Percentiles rank a stretch among this genome's conserved stretches.
phyloP scores from a whole-genome alignment of 768 basidiomycete species.

The Russula vinacea region DNA sequence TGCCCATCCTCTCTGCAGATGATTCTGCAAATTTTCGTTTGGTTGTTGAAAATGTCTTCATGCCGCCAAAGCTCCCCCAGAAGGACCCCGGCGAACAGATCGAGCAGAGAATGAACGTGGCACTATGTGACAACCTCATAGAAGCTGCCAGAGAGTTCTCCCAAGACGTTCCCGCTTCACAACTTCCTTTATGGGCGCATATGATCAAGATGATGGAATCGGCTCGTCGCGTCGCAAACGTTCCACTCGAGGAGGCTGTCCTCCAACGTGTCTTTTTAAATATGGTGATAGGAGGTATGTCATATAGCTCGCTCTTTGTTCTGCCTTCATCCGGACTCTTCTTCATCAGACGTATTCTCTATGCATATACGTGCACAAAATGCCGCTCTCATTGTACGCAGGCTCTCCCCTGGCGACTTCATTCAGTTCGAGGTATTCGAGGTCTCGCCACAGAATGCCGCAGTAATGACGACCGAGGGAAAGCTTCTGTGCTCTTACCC shows the following conservation, averaged over 20 bases:
- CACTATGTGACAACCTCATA: conserved; percentile 6
- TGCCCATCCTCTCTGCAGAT: not conserved
- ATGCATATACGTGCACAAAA: conserved; percentile 48
- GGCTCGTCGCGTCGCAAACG: not conserved
- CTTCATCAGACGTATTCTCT: conserved; percentile 38
- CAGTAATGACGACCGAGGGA: conserved; percentile 41
- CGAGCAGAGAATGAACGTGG: conserved; percentile 8
- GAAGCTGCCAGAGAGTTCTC: conserved; percentile 1
- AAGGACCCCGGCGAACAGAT: not conserved
- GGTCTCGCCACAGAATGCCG: conserved; percentile 38
- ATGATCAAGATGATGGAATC: conserved; percentile 19
- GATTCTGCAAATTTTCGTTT: not conserved
- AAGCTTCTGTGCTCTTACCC: conserved; percentile 49
- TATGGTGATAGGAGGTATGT: conserved; percentile 13
- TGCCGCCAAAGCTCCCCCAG: conserved; percentile 23
- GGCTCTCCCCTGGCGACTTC: not conserved
- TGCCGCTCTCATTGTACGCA: conserved; percentile 42
- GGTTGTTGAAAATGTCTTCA: conserved; percentile 15
- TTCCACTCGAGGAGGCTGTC: not conserved
- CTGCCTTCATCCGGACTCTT: not conserved
- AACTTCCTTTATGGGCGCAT: conserved; percentile 10
- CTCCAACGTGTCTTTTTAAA: not conserved
- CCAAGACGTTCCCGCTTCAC: not conserved
- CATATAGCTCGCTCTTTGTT: not conserved
- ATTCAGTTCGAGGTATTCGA: conserved; percentile 49